phyloP scores from a whole-genome alignment of 371 early-diverging fungal genomes.

The Apophysomyces variabilis region DNA sequence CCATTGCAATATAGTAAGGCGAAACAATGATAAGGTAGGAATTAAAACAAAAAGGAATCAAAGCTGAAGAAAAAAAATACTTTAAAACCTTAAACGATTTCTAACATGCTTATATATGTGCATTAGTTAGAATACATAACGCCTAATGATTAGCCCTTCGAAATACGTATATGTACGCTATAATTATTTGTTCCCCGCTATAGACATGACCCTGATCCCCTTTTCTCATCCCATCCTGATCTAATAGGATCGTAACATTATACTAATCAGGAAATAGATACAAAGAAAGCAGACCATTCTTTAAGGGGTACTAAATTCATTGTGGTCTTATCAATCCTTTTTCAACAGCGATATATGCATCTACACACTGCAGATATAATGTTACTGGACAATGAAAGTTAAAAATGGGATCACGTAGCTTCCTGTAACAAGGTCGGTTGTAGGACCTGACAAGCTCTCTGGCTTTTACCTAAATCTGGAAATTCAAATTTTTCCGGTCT shows the following conservation, averaged over 20 bases:
- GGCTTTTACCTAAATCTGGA: too few species aligned
- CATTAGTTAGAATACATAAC: neutral
- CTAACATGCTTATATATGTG: neutral
- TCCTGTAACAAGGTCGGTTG: too few species aligned
- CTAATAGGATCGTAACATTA: neutral
- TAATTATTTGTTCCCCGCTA: too few species aligned
- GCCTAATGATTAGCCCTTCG: neutral
- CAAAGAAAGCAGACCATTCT: neutral
- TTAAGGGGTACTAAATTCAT: constrained; percentile 2
- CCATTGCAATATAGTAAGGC: neutral
- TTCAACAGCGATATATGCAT: neutral
- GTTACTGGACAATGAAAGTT: constrained; percentile 2
- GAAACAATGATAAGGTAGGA: neutral
- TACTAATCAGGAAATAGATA: neutral
- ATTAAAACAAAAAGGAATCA: too few species aligned
- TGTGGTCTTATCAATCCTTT: neutral
- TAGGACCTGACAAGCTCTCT: too few species aligned
- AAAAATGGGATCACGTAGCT: neutral
- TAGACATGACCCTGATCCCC: too few species aligned
- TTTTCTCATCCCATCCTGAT: too few species aligned
- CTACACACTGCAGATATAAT: neutral
- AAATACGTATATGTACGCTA: too few species aligned
- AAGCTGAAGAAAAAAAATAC: neutral
- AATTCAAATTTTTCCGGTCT: too few species aligned
- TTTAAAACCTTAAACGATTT: neutral